phyloP scores from a whole-genome alignment of 2,329 filamentous ascomycete genomes.

The Talaromyces sp. region DNA sequence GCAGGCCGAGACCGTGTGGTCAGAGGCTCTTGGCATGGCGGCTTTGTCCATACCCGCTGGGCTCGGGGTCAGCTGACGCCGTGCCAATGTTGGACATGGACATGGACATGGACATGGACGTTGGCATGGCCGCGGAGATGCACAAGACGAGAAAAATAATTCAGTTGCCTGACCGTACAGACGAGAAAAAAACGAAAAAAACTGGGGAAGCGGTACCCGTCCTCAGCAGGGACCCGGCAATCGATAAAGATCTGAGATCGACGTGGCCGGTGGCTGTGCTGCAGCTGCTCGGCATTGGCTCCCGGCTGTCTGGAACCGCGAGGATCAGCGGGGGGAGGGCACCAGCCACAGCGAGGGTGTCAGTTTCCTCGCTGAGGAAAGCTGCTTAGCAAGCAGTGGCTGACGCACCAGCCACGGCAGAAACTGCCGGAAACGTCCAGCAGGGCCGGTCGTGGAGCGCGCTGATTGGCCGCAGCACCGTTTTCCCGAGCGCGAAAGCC shows the following conservation, averaged over 20 bases:
- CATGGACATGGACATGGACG: too few relatives aligned
- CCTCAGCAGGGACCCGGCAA: not conserved
- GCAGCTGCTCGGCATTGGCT: not conserved
- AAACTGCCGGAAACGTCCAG: not conserved
- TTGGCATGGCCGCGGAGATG: not conserved
- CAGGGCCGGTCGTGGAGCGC: not conserved
- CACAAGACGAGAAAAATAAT: not conserved
- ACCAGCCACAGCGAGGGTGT: not conserved
- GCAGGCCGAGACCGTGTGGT: not conserved
- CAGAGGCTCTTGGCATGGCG: not conserved
- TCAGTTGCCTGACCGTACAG: not conserved
- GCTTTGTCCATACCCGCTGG: not conserved
- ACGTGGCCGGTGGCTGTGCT: conserved; percentile 5
- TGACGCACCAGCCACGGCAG: not conserved
- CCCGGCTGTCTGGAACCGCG: conserved; percentile 1
- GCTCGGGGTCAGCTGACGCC: not conserved
- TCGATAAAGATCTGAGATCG: not conserved
- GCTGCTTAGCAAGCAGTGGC: not conserved
- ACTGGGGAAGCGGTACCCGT: not conserved
- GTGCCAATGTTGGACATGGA: not conserved
- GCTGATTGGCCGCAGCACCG: not conserved
- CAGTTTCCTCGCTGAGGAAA: too few relatives aligned
- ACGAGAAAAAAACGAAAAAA: not conserved
- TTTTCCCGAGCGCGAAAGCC: not conserved
- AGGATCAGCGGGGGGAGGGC: not conserved